These are phyloP conservation scores for Sutorius eximius DNA, from an alignment of 1,284 basidiomycete species.

Conservation along the genomic window DNA sequence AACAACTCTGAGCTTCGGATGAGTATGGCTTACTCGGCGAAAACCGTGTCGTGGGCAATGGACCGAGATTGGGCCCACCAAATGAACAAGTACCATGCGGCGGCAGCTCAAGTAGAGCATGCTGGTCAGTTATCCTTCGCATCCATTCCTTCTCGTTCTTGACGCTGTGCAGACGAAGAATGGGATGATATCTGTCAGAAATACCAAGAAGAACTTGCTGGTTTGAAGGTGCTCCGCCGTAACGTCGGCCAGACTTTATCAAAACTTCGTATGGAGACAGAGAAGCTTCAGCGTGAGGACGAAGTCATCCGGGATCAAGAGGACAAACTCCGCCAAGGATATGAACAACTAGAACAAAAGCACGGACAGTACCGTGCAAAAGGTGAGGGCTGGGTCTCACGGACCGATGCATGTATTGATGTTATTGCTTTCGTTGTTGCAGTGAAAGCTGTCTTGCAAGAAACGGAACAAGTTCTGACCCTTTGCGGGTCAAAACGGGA, in stretches of 20 bases:
- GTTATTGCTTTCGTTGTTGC: slow-evolving; percentile 3
- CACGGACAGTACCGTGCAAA: slow-evolving; percentile 56
- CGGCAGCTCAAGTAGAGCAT: slow-evolving; percentile 52
- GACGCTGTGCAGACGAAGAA: slow-evolving; percentile 43
- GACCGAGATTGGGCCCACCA: slow-evolving; percentile 57
- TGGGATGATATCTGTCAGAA: slow-evolving; percentile 55
- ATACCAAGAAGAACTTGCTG: slow-evolving; percentile 59
- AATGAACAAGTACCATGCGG: slow-evolving; percentile 53
- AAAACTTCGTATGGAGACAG: slow-evolving; percentile 54
- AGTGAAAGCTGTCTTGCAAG: slow-evolving; percentile 61
- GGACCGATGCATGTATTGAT: slow-evolving; percentile 8
- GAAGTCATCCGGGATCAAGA: slow-evolving; percentile 55
- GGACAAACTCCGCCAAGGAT: slow-evolving; percentile 49
- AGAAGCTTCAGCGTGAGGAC: slow-evolving; percentile 55
- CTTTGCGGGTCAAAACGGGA: slow-evolving; percentile 48
- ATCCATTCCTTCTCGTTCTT: background rate
- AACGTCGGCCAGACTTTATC: slow-evolving; percentile 56
- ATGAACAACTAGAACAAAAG: slow-evolving; percentile 56
- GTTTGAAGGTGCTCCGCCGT: slow-evolving; percentile 53
- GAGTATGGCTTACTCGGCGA: slow-evolving; percentile 56
- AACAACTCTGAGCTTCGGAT: slow-evolving; percentile 42
- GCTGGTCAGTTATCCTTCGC: slow-evolving; percentile 44
- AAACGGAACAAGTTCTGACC: slow-evolving; percentile 51
- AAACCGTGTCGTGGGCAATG: slow-evolving; percentile 75
- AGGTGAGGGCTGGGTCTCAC: slow-evolving; percentile 41